These are phyloP conservation scores for Acanthochlamys bracteata DNA, from an alignment of 106 monocot species.

Conservation along the genomic window DNA sequence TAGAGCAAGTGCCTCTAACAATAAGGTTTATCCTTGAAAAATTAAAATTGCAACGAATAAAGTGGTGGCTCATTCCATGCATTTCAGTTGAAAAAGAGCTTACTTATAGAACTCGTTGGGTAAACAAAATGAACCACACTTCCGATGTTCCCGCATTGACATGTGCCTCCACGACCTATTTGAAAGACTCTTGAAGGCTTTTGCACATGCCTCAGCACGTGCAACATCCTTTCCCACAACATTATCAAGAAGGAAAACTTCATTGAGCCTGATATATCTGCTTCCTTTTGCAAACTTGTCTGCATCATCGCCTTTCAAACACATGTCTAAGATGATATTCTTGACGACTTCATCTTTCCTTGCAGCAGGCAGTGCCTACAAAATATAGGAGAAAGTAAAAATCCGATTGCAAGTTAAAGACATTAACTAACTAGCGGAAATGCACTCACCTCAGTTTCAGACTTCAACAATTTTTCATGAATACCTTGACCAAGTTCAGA, in stretches of 20 bases:
- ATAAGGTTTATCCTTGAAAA: neutral
- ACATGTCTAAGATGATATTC: slow-evolving; percentile 54
- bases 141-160: slow-evolving; percentile 71
- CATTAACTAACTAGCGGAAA: neutral
- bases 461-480: slow-evolving; percentile 43
- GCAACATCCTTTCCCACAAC: slow-evolving; percentile 34
- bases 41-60: neutral
- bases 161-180: slow-evolving; percentile 70
- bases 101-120: slow-evolving; percentile 54
- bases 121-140: slow-evolving; percentile 65
- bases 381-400: neutral
- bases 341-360: slow-evolving; percentile 34
- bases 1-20: neutral
- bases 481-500: slow-evolving; percentile 27
- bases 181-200: slow-evolving; percentile 54
- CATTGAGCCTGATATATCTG: slow-evolving; percentile 50
- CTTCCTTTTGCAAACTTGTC: slow-evolving; percentile 39
- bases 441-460: slow-evolving; percentile 20
- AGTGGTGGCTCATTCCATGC: neutral
- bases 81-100: slow-evolving; percentile 3
- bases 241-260: slow-evolving; percentile 71
- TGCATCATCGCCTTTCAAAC: slow-evolving; percentile 61
- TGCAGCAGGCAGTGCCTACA: slow-evolving; percentile 23
- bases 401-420: neutral
- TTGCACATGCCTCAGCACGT: slow-evolving; percentile 35